Conservation (phyloP, 78 protist genomes). For the Monosiga brevicollis region DNA sequence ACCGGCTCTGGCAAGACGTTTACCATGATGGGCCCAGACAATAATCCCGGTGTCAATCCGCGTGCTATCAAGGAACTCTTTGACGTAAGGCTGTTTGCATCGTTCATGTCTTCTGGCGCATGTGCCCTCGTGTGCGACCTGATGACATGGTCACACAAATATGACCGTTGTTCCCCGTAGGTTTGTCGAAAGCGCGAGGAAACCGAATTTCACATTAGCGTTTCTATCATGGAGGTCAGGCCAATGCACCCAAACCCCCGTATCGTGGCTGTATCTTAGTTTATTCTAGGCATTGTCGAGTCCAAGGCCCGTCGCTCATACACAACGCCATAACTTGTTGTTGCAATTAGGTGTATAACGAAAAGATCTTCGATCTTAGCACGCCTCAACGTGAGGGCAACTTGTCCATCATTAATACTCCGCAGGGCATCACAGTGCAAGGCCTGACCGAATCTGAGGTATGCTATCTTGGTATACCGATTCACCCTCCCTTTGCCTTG, state of each 20-base stretch:
- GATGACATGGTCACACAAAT: background rate
- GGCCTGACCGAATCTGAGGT: background rate
- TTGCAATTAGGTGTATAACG: background rate
- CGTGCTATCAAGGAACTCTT: background rate
- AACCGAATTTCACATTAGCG: background rate
- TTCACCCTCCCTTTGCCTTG: background rate
- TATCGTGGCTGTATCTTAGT: background rate
- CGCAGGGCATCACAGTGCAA: background rate
- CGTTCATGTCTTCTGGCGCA: background rate
- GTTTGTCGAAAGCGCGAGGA: background rate
- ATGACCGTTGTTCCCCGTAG: background rate
- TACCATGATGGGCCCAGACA: constrained; percentile 46
- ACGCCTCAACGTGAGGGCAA: background rate
- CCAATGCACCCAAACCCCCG: too few species aligned
- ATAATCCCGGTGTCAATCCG: background rate
- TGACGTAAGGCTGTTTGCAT: background rate
- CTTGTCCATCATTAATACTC: background rate
- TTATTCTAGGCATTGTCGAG: background rate
- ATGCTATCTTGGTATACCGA: background rate
- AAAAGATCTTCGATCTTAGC: background rate
- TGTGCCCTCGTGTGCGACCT: background rate
- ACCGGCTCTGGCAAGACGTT: constrained; percentile 35
- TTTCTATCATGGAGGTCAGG: background rate
- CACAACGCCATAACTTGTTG: background rate
- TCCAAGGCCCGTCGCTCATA: too few species aligned